Evolutionary conservation across 2,329 filamentous ascomycete genomes (phyloP).

Genomic region (Curvularia hawaiiensis): DNA sequence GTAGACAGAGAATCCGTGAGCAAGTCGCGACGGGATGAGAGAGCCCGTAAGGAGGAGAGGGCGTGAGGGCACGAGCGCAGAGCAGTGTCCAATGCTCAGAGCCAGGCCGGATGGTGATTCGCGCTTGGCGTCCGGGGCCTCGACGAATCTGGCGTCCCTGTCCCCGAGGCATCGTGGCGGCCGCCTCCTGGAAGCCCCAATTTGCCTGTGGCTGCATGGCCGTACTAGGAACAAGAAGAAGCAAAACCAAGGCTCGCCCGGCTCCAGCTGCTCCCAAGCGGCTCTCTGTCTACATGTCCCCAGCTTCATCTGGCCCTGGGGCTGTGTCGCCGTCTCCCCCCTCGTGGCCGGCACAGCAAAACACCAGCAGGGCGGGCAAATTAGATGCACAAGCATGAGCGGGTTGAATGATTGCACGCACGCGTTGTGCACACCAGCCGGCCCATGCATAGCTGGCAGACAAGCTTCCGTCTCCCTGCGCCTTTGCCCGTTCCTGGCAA

Average conservation of each 20-base stretch:
- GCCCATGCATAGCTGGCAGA: constrained; percentile 21
- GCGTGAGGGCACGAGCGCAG: constrained; percentile 14
- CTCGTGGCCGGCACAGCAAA: neutral
- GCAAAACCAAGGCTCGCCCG: neutral
- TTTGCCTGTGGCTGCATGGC: neutral
- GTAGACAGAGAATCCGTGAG: constrained; percentile 18
- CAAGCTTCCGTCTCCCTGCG: constrained; percentile 24
- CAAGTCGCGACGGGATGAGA: constrained; percentile 27
- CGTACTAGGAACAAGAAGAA: constrained; percentile 4
- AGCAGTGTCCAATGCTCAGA: constrained; percentile 13
- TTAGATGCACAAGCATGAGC: constrained; percentile 2
- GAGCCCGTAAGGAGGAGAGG: constrained; percentile 27
- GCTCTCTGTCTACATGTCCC: neutral
- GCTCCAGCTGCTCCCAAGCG: neutral
- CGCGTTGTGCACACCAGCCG: constrained; percentile 18
- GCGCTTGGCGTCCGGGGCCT: constrained; percentile 29
- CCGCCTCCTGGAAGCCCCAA: constrained; percentile 9
- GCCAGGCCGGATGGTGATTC: constrained; percentile 30
- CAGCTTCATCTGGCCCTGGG: neutral
- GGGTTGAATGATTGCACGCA: constrained; percentile 9
- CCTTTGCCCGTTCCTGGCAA: constrained; percentile 22
- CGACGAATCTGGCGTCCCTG: constrained; percentile 19
- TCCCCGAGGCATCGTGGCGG: constrained; percentile 9
- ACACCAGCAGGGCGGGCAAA: neutral
- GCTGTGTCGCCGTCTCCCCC: neutral